Conservation (phyloP, 495 filamentous ascomycete species). For the Sordaria brevicollis region DNA sequence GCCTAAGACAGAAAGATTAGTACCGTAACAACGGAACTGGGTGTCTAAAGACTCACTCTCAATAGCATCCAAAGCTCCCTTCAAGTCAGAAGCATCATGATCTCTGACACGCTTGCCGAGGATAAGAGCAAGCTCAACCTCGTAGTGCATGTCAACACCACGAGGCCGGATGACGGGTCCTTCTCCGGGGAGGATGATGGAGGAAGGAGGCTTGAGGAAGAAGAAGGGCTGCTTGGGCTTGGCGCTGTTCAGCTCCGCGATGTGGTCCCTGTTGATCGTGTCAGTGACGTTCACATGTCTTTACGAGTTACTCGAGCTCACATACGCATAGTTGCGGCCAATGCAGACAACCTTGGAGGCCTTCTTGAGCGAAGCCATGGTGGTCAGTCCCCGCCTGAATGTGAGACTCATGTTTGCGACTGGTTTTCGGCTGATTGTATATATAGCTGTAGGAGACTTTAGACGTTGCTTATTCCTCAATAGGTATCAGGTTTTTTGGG, state of each 20-base stretch:
- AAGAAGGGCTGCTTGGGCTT: slow-evolving; percentile 91
- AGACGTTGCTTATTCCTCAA: not conserved
- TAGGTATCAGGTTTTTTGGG: not conserved
- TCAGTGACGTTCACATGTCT: slow-evolving; percentile 3
- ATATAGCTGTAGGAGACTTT: not conserved
- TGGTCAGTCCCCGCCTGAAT: slow-evolving; percentile 35
- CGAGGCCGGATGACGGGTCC: slow-evolving; percentile 77
- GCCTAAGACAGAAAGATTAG: slow-evolving; percentile 23
- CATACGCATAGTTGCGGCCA: slow-evolving; percentile 93
- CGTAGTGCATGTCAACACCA: slow-evolving; percentile 83
- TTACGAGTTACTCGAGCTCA: slow-evolving; percentile 12
- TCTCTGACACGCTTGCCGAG: slow-evolving; percentile 72
- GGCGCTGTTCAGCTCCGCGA: slow-evolving; percentile 79
- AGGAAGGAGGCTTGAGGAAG: slow-evolving; percentile 88
- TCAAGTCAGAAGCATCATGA: slow-evolving; percentile 53
- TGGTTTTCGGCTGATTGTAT: not conserved
- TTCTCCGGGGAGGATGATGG: slow-evolving; percentile 63
- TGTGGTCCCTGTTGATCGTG: slow-evolving; percentile 62
- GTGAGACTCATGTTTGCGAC: slow-evolving; percentile 3
- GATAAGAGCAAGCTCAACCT: slow-evolving; percentile 85
- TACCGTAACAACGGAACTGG: not conserved
- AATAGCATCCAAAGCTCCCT: slow-evolving; percentile 51
- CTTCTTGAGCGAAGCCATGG: slow-evolving; percentile 53
- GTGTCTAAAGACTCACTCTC: slow-evolving; percentile 32
- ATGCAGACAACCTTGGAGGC: slow-evolving; percentile 92